Evolutionary conservation across 2,329 filamentous ascomycete genomes (phyloP), one percentile per base, ranked within the genome.

Genomic region (Achaetomium macrosporum): DNA sequence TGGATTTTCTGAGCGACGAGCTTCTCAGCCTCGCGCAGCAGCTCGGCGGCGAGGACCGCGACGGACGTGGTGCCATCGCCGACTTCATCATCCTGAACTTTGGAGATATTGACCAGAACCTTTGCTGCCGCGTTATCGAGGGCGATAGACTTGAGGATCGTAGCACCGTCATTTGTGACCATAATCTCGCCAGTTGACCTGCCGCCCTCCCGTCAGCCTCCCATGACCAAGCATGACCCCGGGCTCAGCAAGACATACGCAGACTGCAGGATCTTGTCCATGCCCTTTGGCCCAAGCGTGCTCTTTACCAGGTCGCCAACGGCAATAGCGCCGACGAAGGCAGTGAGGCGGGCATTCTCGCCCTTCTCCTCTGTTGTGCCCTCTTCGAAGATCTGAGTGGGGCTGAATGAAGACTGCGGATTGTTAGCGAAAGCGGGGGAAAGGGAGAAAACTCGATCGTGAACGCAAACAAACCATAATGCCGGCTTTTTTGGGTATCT

Each of bases 11-110:
- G 90, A 76, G 95, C 88, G 62, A 99, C 90, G 46, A 99, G 82
- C 76, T 95, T 92, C 77, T 99, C 93, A 44, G 93, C 93, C 73
- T 99, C 93, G 59, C 93, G 86, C 59, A 99, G 79, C 55, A 99
- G 81, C 76, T 99, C 93, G 55, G 93, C 93, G 37, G 93, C 91
- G 58, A 99, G 78, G 15, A 99, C 93, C 41, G 93, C 87, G 52
- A 99, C 93, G n/a, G 91, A 97, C 19, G 93, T 99, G 42, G 93
- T 99, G 54, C 93, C 93, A 69, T 99, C 93, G 67, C 93, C 93
- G 20, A 99, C 92, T 72, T 99, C 93, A 69, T 99, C 93, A 66
- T 99, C 93, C 71, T 99, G 93, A 6, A 99, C 93, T 75, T 99
- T 99, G 59, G 92, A 97, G 65, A 99, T 97, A 72, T 99, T 99